A percentile compares a stretch with the other conserved stretches of the same genome.
Evolutionary conservation across 768 basidiomycete genomes (phyloP).

Genomic region (Boletus tylopilopsis): DNA sequence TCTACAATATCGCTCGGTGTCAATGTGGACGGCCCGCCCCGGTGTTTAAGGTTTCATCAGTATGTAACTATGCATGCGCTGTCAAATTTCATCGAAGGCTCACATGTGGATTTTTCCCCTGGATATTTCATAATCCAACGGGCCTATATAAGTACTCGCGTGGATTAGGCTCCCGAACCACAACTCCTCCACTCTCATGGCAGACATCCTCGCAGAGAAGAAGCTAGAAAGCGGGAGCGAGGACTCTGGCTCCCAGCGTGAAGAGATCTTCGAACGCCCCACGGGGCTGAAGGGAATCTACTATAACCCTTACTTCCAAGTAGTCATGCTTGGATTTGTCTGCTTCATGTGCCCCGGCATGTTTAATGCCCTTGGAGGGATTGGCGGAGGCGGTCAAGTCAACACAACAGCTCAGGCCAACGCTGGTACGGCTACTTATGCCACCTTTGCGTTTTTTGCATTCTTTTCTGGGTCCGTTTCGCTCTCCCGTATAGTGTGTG

Average conservation of each 20-base stretch:
- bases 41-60: background rate
- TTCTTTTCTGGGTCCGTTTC: constrained; percentile 67
- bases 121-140: background rate
- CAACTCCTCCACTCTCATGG: constrained; percentile 6
- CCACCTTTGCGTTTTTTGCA: constrained; percentile 55
- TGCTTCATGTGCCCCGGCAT: constrained; percentile 61
- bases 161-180: background rate
- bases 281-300: constrained; percentile 54
- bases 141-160: constrained; percentile 13
- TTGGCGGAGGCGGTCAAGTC: constrained; percentile 77
- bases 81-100: constrained; percentile 16
- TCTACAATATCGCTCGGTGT: too few relatives aligned
- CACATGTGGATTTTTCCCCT: constrained; percentile 1
- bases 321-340: constrained; percentile 64
- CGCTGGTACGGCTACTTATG: constrained; percentile 64
- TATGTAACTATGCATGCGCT: background rate
- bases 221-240: constrained; percentile 25
- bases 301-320: constrained; percentile 44
- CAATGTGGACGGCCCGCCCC: too few relatives aligned
- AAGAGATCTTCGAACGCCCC: constrained; percentile 42
- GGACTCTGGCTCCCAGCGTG: constrained; percentile 24
- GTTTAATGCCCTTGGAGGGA: constrained; percentile 76
- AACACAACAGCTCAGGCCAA: constrained; percentile 65
- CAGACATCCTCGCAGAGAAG: constrained; percentile 18
- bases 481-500: background rate